Percentiles rank a stretch among this genome's conserved stretches.
These are phyloP conservation scores for Globisporangium cylindrosporum DNA, from an alignment of 352 stramenopile species.

Conservation along the genomic window DNA sequence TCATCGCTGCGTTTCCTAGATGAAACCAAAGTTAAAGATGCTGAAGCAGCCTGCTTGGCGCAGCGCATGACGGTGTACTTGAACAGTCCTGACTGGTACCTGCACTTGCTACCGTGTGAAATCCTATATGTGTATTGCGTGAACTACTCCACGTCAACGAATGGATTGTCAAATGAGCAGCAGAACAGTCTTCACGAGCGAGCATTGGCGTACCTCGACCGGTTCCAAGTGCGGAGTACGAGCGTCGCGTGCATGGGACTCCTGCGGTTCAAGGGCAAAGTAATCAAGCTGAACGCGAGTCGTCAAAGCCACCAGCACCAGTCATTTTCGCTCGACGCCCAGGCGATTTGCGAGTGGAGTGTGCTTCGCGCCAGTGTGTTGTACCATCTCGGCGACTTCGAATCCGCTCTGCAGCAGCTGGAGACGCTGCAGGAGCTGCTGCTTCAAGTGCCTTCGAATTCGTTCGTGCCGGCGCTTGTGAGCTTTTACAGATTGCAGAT, in stretches of 20 bases:
- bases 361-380: conserved; percentile 34
- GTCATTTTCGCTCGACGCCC: conserved; percentile 8
- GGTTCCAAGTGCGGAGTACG: conserved; percentile 11
- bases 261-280: conserved; percentile 16
- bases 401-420: conserved; percentile 26
- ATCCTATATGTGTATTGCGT: conserved; percentile 38
- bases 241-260: conserved; percentile 9
- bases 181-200: conserved; percentile 1
- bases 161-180: neutral
- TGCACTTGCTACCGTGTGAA: conserved; percentile 35
- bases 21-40: conserved; percentile 19
- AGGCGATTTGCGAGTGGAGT: conserved; percentile 26
- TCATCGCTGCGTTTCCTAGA: conserved; percentile 36
- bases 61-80: conserved; percentile 29
- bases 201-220: conserved; percentile 16
- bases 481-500: conserved; percentile 38
- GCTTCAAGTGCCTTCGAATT: conserved; percentile 16
- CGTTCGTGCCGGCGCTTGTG: conserved; percentile 34
- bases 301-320: neutral
- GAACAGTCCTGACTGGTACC: conserved; percentile 23
- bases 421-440: conserved; percentile 18
- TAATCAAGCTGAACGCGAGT: conserved; percentile 16
- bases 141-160: conserved; percentile 14
- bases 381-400: conserved; percentile 28
- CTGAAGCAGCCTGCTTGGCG: conserved; percentile 26